A percentile compares a stretch with the other conserved stretches of the same genome.
These are phyloP conservation scores for Flaveria floridana DNA, from an alignment of 140 eudicot genomes.

Conservation along the genomic window DNA sequence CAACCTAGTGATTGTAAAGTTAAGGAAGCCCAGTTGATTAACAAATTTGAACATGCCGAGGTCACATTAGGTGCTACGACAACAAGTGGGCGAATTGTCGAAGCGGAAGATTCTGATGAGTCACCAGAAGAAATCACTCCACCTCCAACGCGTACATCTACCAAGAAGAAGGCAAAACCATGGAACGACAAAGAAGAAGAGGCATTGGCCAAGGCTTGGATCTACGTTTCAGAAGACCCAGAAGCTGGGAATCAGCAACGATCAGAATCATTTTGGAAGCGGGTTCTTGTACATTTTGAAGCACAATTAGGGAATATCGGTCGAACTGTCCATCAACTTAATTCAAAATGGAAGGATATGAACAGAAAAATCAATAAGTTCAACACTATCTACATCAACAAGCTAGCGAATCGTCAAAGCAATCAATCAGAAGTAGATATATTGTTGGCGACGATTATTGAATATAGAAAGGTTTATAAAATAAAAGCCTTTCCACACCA, in stretches of 20 bases:
- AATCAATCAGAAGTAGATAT: not conserved
- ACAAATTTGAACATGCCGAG: not conserved
- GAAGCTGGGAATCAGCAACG: not conserved
- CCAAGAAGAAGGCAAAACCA: not conserved
- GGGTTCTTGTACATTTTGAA: not conserved
- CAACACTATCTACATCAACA: not conserved
- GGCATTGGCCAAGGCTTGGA: not conserved
- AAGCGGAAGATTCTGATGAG: not conserved
- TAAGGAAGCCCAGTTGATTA: constrained; percentile 31
- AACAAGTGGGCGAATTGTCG: not conserved
- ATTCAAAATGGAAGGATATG: not conserved
- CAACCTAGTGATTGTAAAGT: constrained; percentile 24
- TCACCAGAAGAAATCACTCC: not conserved
- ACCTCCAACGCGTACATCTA: not conserved
- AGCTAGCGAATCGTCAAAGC: not conserved
- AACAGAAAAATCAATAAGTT: not conserved
- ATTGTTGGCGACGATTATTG: not conserved
- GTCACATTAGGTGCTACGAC: not conserved
- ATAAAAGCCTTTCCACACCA: not conserved
- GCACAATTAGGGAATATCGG: not conserved
- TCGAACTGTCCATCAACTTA: not conserved
- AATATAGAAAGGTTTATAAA: not conserved
- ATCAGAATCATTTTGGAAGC: not conserved
- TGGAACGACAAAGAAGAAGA: not conserved
- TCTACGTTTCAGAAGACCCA: not conserved